Evolutionary conservation across 805 yeast species (phyloP), one percentile per base, ranked within the genome.

Genomic region (Limtongia smithiae): DNA sequence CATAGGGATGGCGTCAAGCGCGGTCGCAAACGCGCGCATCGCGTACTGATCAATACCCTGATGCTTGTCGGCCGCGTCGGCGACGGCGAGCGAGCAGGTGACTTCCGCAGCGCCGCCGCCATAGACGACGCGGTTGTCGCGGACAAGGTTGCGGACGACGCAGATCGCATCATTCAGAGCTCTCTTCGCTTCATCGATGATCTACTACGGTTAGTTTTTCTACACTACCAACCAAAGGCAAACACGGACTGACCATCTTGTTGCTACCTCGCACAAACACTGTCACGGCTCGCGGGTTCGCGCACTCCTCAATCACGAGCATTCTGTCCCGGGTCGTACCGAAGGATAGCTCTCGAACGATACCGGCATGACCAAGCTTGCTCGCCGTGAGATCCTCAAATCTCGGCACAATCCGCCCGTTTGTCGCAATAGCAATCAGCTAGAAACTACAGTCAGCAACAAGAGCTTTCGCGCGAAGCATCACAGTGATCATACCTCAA

Each of bases 71-170:
- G 97, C 97, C 58, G 85, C 95, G 42, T 83, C 86, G 49, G 88
- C 75, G 14, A 93, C 95, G 15, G 93, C 94, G 60, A 93, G 71
- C 12, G 97, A 89, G 74, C 95, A 85, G 2, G 96, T 78, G 45
- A 93, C 82, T 72, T 93, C 99, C 32, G 97, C 94, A 20, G 98
- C 95, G 60, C 99, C 99, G 61, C 99, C 99, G 57, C 99, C 99
- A 65, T 93, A 93, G n/a, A 94, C 97, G 39, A 93, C 87, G 68
- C 96, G 79, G 66, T 81, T 83, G 68, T 94, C 97, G 62, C 83
- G 80, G 44, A 94, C 83, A 66, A 93, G 78, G 71, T 93, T 94
- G 72, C 98, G 85, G 25, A 93, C 98, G 38, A 94, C 99, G 72
- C 98, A 91, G 50, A 93, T 73, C 7, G 98, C 86, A 67, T 93